Percentiles rank a stretch among this genome's conserved stretches.
phyloP scores from a whole-genome alignment of 768 basidiomycete species.

The Suillus tomentosus region DNA sequence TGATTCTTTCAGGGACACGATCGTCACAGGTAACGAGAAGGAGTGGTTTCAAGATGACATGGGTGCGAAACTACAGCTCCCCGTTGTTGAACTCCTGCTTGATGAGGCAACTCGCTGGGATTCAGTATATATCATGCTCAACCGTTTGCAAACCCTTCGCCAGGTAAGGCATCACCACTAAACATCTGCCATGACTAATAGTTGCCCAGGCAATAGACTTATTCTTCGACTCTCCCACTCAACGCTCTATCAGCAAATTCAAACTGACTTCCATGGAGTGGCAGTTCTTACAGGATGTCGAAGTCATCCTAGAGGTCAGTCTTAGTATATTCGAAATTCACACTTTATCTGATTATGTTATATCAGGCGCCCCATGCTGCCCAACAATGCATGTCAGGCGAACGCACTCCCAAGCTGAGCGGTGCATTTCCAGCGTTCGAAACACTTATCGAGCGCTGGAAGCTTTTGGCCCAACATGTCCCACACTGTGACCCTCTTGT shows the following conservation, averaged over 20 bases:
- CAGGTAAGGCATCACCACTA: not conserved
- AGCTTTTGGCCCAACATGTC: not conserved
- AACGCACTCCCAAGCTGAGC: constrained; percentile 4
- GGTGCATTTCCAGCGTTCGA: constrained; percentile 2
- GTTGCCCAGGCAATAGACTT: constrained; percentile 6
- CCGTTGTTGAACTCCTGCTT: constrained; percentile 15
- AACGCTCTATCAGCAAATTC: not conserved
- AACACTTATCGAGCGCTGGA: constrained; percentile 7
- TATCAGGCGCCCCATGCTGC: not conserved
- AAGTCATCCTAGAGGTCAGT: constrained; percentile 12
- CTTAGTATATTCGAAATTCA: not conserved
- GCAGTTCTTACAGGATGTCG: constrained; percentile 6
- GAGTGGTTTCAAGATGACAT: not conserved
- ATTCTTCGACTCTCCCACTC: constrained; percentile 5
- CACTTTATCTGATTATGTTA: not conserved
- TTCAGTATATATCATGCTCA: constrained; percentile 40
- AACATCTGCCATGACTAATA: not conserved
- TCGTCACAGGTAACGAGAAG: constrained; percentile 6
- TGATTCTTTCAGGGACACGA: not conserved
- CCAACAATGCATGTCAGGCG: constrained; percentile 7
- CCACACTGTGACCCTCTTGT: constrained; percentile 1
- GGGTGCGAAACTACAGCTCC: not conserved
- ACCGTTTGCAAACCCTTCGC: constrained; percentile 2
- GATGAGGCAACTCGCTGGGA: constrained; percentile 43
- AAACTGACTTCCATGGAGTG: constrained; percentile 1